Percentiles rank a stretch among this genome's conserved stretches.
These are phyloP conservation scores for Coniochaeta hoffmannii DNA, from an alignment of 2,329 filamentous ascomycete species.

Conservation along the genomic window DNA sequence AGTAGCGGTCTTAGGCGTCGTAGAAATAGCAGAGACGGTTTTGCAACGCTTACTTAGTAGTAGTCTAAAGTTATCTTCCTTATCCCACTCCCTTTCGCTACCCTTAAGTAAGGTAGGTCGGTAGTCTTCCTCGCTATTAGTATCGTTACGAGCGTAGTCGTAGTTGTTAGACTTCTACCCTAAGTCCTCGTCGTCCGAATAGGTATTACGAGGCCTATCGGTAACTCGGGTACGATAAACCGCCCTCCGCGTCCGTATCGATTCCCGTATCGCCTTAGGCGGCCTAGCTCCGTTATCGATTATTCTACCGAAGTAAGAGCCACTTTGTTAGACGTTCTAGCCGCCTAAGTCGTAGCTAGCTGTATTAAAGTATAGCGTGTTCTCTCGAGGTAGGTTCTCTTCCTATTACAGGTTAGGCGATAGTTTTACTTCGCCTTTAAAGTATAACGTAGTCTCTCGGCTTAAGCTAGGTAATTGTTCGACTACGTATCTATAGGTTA, in stretches of 20 bases:
- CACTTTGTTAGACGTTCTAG: not conserved
- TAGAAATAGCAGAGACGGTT: not conserved
- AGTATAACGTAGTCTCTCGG: not conserved
- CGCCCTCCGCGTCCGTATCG: no score
- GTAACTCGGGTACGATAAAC: no score
- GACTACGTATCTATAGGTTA: not conserved
- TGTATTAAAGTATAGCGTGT: not conserved
- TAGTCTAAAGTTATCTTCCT: not conserved
- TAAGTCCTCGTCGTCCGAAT: no score
- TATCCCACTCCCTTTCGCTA: not conserved
- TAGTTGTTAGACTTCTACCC: no score
- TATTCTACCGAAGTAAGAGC: not conserved
- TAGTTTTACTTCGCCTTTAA: not conserved
- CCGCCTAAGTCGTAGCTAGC: not conserved
- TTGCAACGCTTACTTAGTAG: not conserved
- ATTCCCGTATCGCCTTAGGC: not conserved
- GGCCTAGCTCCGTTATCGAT: not conserved
- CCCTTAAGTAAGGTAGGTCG: not conserved
- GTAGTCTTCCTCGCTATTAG: not conserved
- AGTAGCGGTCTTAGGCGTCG: not conserved
- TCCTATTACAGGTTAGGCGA: not conserved
- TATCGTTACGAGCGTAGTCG: no score
- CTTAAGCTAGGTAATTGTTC: not conserved
- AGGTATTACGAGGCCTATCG: no score
- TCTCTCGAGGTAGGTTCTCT: not conserved